A percentile compares a stretch with the other conserved stretches of the same genome.
Conservation (phyloP, 345 rosid genomes). For the Cardamine occulta region DNA sequence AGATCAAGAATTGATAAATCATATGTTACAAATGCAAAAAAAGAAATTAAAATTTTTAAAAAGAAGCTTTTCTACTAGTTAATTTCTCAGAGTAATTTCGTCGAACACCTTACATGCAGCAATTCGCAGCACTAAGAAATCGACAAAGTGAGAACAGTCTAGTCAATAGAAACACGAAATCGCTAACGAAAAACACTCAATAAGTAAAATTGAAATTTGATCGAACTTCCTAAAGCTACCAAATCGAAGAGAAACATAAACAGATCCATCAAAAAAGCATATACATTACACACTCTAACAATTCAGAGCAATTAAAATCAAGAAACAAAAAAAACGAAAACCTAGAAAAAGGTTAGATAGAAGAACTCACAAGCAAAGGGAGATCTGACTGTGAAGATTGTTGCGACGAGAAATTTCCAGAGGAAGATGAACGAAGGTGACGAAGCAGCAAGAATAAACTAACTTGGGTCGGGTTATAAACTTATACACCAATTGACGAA, state of each 20-base stretch:
- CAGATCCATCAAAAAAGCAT: background rate
- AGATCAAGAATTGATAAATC: background rate
- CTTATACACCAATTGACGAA: background rate
- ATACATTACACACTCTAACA: slow-evolving; percentile 15
- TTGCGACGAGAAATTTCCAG: slow-evolving; percentile 30
- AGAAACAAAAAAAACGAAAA: background rate
- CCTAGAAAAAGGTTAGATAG: background rate
- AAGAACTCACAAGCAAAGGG: slow-evolving; percentile 18
- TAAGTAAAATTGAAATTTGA: background rate
- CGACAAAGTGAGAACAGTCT: background rate
- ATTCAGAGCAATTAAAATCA: background rate
- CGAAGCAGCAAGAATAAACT: background rate
- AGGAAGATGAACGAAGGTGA: slow-evolving; percentile 12
- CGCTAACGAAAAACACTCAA: background rate
- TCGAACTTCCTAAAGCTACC: background rate
- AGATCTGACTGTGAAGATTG: slow-evolving; percentile 17
- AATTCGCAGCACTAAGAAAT: background rate
- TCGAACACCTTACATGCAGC: slow-evolving; percentile 36
- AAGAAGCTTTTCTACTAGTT: background rate
- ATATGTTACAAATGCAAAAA: background rate
- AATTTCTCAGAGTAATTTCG: slow-evolving; percentile 20
- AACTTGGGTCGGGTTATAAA: slow-evolving; percentile 15
- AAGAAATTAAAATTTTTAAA: background rate
- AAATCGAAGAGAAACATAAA: background rate
- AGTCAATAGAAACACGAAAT: background rate